Base-by-base conservation (phyloP, 805 yeast species). In the Kregervanrija pseudodelftensis region DNA sequence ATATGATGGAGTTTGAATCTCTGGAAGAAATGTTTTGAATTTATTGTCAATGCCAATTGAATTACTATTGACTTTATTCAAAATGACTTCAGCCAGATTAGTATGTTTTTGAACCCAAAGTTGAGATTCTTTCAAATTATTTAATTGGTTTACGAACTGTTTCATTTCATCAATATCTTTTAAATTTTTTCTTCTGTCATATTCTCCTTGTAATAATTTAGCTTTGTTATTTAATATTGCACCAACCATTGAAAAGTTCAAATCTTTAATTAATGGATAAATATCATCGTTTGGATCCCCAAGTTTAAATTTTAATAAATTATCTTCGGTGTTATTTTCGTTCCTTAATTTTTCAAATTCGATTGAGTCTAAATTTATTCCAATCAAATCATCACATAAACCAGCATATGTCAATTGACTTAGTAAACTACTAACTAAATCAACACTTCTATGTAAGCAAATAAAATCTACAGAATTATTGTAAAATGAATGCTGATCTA, bases 341-440 rank as follows among this genome's bases (percentile, higher is more conserved):
- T 22, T 22, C 28, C 8, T 5, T 22, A 13, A 30, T 13, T 22
- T 12, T 13, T 37, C 40, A 14, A 32, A 38, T 36, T 53, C 53
- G 7, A 64, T 53, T 3, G 54, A 66, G 48, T 72, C 73, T 11
- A 70, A 58, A 11, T 72, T 67, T 5, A 82, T 65, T 4, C 75
- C 78, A 51, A 79, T 71, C 11, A 79, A 59, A 53, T 90, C 96
- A 59, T 85, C 90, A 15, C 89, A 67, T 12, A 93, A 67, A 0
- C 98, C 99, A 13, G 76, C 69, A 59, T 90, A 91, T 2, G 88
- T 85, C 53, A 90, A 64, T 55, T 90, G 97, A 22, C 80, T 77
- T 44, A 88, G 64, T 10, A 87, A 55, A 1, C 88, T 82, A 1
- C 95, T 78, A 4, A 85, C 61, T 37, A 77, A 72, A 63, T 91